Evolutionary conservation across 208 protist species (phyloP), one percentile per base, ranked within the genome.

Genomic region (Acanthamoeba castellanii): DNA sequence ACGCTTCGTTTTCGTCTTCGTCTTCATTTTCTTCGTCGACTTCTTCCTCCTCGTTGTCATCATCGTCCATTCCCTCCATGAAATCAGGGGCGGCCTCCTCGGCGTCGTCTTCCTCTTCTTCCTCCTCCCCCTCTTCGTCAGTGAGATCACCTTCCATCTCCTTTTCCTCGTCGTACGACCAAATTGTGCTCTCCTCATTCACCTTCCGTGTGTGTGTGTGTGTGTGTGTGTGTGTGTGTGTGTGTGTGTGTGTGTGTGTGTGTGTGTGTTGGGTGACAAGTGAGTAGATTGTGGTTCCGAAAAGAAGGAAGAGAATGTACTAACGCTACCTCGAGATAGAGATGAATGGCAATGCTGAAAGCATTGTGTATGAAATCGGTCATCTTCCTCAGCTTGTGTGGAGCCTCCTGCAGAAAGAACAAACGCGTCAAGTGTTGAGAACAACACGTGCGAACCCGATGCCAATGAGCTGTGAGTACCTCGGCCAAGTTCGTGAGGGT

Each of bases 261-360:
- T n/a, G n/a, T n/a, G n/a, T n/a, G n/a, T n/a, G n/a, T n/a, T n/a
- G n/a, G n/a, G n/a, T n/a, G n/a, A n/a, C n/a, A n/a, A n/a, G n/a
- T n/a, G n/a, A n/a, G n/a, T n/a, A n/a, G n/a, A n/a, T n/a, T n/a
- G n/a, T n/a, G n/a, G n/a, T n/a, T n/a, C n/a, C n/a, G n/a, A n/a
- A n/a, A n/a, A n/a, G n/a, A n/a, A n/a, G n/a, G n/a, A n/a, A n/a
- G n/a, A n/a, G n/a, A n/a, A n/a, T n/a, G n/a, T n/a, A n/a, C n/a
- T n/a, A n/a, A n/a, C n/a, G n/a, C n/a, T 84, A 55, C 84, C 61
- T 91, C 84, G 30, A 91, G 84, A 37, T 70, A 91, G 9, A 91
- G n/a, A 25, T 64, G 30, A 9, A 91, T 70, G 30, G 52, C 30
- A 13, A 91, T 45, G 30, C 22, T 70, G 61, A 91, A 61, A 14